These are phyloP conservation scores for Annulohypoxylon truncatum DNA, from an alignment of 2,329 filamentous ascomycete species.

Conservation along the genomic window DNA sequence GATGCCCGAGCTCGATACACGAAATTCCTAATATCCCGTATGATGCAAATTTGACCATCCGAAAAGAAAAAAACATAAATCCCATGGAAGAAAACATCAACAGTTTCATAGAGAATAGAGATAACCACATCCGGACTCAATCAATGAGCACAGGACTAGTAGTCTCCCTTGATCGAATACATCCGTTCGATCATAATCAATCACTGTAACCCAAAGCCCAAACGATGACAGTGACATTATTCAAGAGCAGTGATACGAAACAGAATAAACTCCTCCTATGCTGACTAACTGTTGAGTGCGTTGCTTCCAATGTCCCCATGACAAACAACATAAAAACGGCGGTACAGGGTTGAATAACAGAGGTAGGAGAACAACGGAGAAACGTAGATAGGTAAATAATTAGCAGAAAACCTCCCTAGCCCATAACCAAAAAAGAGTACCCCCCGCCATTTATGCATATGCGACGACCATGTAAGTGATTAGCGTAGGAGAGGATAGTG, in stretches of 20 bases:
- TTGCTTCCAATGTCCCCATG: conserved; percentile 31
- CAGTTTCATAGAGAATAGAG: conserved; percentile 24
- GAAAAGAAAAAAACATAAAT: conserved; percentile 13
- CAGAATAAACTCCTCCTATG: conserved; percentile 47
- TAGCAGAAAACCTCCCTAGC: conserved; percentile 27
- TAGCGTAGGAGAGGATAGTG: conserved; percentile 12
- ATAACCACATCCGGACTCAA: conserved; percentile 37
- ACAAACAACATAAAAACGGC: conserved; percentile 22
- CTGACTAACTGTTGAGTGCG: conserved; percentile 39
- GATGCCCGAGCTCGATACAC: conserved; percentile 14
- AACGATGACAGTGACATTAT: conserved; percentile 24
- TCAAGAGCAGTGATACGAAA: conserved; percentile 27
- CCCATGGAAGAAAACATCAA: conserved; percentile 6
- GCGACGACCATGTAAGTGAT: conserved; percentile 28
- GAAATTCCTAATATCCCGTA: conserved; percentile 34
- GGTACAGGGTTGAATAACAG: conserved; percentile 5
- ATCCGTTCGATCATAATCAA: conserved; percentile 27
- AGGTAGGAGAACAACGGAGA: conserved; percentile 7
- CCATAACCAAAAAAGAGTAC: conserved; percentile 24
- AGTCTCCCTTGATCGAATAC: conserved; percentile 28
- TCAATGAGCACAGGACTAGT: conserved; percentile 41
- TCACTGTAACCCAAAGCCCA: conserved; percentile 24
- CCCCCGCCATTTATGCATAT: conserved; percentile 38
- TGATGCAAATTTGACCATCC: conserved; percentile 40
- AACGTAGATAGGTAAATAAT: conserved; percentile 24